Conservation (phyloP, 768 basidiomycete species). For the Tricholoma saponaceum region DNA sequence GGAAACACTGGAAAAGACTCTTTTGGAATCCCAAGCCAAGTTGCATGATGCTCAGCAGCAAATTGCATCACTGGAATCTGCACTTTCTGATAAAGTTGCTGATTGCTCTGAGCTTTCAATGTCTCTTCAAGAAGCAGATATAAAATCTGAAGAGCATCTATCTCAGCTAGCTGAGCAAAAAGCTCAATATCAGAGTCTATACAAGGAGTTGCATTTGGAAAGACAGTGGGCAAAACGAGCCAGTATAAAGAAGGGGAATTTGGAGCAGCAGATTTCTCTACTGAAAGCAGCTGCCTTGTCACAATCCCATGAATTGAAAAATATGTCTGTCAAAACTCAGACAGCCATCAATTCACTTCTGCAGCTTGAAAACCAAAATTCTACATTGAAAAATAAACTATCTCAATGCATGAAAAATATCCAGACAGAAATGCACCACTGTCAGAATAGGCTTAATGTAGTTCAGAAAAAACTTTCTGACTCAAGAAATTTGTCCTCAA, state of each 20-base stretch:
- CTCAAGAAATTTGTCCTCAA: neutral
- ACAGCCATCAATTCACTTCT: no score
- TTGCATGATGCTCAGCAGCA: neutral
- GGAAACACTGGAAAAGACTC: neutral
- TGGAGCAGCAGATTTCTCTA: neutral
- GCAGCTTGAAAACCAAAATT: no score
- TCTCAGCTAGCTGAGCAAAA: neutral
- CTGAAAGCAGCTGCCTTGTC: neutral
- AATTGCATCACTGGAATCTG: neutral
- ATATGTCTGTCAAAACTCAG: neutral
- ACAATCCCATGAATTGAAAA: neutral
- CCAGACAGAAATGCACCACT: neutral
- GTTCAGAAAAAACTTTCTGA: neutral
- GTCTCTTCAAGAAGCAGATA: neutral
- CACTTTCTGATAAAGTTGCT: neutral
- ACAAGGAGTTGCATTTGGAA: neutral
- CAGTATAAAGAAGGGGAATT: neutral
- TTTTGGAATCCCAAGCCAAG: neutral
- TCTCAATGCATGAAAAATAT: no score
- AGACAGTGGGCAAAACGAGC: neutral
- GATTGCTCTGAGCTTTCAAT: neutral
- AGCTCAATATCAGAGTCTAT: neutral
- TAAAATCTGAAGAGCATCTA: neutral
- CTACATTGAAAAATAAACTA: neutral
- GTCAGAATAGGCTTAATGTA: neutral